These are phyloP conservation scores for Daldinia eschscholtzii DNA, from an alignment of 2,329 filamentous ascomycete genomes.

Conservation along the genomic window DNA sequence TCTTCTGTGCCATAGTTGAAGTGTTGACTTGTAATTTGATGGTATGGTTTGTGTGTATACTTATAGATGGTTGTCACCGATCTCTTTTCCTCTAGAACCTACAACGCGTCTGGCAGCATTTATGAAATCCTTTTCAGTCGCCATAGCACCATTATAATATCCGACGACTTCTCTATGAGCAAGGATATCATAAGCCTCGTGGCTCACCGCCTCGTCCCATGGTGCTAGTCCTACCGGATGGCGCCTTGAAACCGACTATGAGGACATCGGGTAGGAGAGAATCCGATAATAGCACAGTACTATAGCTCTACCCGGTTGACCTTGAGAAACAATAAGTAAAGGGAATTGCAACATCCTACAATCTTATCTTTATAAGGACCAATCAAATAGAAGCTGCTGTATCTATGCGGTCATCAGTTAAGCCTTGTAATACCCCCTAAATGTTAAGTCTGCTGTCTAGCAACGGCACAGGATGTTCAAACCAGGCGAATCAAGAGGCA, in stretches of 20 bases:
- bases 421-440: slow-evolving; percentile 24
- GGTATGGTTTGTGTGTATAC: neutral
- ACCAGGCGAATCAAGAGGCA: slow-evolving; percentile 7
- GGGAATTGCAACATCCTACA: slow-evolving; percentile 5
- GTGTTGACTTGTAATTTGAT: neutral
- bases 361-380: slow-evolving; percentile 2
- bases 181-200: slow-evolving; percentile 13
- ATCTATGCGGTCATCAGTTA: slow-evolving; percentile 18
- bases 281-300: slow-evolving; percentile 10
- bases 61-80: neutral
- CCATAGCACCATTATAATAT: neutral
- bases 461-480: slow-evolving; percentile 17
- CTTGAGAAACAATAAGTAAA: slow-evolving; percentile 2
- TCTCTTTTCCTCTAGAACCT: neutral
- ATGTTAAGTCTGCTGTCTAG: slow-evolving; percentile 10
- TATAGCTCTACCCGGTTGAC: slow-evolving; percentile 12
- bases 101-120: neutral
- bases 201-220: slow-evolving; percentile 27
- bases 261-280: slow-evolving; percentile 9
- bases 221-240: slow-evolving; percentile 26
- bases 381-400: slow-evolving; percentile 4
- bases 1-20: slow-evolving; percentile 27
- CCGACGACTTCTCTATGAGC: slow-evolving; percentile 7
- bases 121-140: neutral
- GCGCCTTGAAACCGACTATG: slow-evolving; percentile 20